Evolutionary conservation across 176 grass and related monocot genomes (phyloP).

Genomic region (Cymbopogon citratus): DNA sequence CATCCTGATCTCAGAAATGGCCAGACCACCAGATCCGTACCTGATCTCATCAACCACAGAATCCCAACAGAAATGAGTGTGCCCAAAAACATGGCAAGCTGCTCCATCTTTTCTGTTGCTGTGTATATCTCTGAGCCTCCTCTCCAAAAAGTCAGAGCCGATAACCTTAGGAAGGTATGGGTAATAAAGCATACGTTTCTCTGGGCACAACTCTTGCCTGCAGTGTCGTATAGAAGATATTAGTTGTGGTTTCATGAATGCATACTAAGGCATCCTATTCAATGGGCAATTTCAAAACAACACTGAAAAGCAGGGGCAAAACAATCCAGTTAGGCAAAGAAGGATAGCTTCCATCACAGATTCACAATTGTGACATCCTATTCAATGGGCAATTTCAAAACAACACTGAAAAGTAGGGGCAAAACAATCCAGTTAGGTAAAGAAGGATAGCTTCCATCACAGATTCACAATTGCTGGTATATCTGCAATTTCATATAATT

Average conservation of each 20-base stretch:
- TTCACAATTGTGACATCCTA: not conserved
- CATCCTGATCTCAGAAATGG: not conserved
- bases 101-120: conserved; percentile 25
- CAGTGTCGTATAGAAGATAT: conserved; percentile 7
- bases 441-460: not conserved
- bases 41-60: conserved; percentile 71
- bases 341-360: not conserved
- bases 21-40: conserved; percentile 37
- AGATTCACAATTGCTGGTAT: not conserved
- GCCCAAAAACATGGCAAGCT: conserved; percentile 88
- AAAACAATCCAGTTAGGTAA: not conserved
- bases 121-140: conserved; percentile 74
- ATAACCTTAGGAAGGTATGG: conserved; percentile 90
- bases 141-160: conserved; percentile 79
- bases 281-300: not conserved
- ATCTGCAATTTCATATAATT: not conserved
- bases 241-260: not conserved
- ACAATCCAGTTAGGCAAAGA: not conserved
- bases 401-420: too few species aligned
- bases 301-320: not conserved
- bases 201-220: conserved; percentile 95
- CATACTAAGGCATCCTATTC: not conserved
- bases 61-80: conserved; percentile 99
- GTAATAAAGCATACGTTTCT: conserved; percentile 98
- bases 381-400: too few species aligned